Percentiles rank a stretch among this genome's conserved stretches.
Evolutionary conservation across 2,329 filamentous ascomycete genomes (phyloP).

Genomic region (Xylogone sp.): DNA sequence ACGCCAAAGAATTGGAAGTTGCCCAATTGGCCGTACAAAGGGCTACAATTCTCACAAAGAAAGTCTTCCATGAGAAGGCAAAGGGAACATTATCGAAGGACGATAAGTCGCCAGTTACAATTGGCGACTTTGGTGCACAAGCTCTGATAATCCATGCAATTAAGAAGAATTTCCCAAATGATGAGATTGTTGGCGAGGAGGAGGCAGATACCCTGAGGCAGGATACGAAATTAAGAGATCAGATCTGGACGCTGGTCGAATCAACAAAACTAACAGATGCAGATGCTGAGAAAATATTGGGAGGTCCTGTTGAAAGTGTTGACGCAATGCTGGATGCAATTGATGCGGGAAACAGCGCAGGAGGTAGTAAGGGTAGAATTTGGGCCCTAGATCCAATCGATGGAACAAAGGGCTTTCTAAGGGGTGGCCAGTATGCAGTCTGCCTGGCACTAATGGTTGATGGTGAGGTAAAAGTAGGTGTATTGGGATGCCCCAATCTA

Average conservation of each 20-base stretch:
- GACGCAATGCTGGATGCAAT: slow-evolving; percentile 66
- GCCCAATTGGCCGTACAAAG: slow-evolving; percentile 88
- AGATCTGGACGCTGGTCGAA: slow-evolving; percentile 82
- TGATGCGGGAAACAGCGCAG: slow-evolving; percentile 65
- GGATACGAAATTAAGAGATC: slow-evolving; percentile 64
- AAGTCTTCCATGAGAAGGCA: slow-evolving; percentile 80
- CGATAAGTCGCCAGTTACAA: slow-evolving; percentile 94
- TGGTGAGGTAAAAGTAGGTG: slow-evolving; percentile 89
- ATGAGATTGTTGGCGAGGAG: slow-evolving; percentile 93
- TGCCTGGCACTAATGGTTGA: slow-evolving; percentile 90
- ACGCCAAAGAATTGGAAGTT: slow-evolving; percentile 74
- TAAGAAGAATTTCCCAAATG: slow-evolving; percentile 81
- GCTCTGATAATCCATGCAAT: slow-evolving; percentile 92
- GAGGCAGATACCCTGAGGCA: slow-evolving; percentile 77
- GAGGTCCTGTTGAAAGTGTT: slow-evolving; percentile 62
- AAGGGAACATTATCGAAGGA: slow-evolving; percentile 94
- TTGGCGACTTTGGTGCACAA: slow-evolving; percentile 97
- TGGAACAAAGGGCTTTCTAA: slow-evolving; percentile 93
- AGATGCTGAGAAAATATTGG: slow-evolving; percentile 62
- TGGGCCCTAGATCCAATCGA: slow-evolving; percentile 98
- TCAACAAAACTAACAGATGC: slow-evolving; percentile 65
- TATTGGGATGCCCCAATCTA: slow-evolving; percentile 92
- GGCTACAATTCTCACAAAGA: slow-evolving; percentile 70
- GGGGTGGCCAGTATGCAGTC: slow-evolving; percentile 95
- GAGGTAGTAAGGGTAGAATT: slow-evolving; percentile 72